phyloP scores from a whole-genome alignment of 805 yeast species.

The Ogataea paradorogensis region DNA sequence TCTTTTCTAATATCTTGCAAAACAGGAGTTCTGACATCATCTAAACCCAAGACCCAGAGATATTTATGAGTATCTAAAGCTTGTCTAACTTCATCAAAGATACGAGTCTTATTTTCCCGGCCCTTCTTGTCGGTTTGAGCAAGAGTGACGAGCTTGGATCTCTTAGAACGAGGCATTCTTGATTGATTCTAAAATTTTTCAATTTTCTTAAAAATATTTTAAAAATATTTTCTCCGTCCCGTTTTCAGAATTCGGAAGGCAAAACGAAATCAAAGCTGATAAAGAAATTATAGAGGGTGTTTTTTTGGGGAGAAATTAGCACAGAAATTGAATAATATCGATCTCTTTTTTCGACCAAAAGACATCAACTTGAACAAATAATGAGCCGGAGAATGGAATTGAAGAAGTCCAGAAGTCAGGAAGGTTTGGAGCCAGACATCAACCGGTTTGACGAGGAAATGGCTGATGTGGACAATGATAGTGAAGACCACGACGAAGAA shows the following conservation, averaged over 20 bases:
- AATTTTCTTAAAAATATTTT: conserved; percentile 4
- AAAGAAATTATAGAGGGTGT: conserved; percentile 8
- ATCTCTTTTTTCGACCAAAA: neutral
- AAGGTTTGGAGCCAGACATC: conserved; percentile 11
- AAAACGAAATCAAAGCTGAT: conserved; percentile 14
- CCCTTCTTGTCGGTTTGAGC: conserved; percentile 97
- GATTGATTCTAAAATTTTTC: conserved; percentile 8
- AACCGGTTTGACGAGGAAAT: conserved; percentile 30
- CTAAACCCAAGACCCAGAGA: conserved; percentile 82
- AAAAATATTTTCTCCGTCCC: conserved; percentile 13
- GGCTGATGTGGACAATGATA: conserved; percentile 23
- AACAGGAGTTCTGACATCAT: conserved; percentile 94
- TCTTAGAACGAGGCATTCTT: conserved; percentile 92
- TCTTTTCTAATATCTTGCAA: conserved; percentile 88
- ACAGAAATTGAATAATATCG: neutral
- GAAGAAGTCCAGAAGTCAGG: conserved; percentile 10
- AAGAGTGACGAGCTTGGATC: conserved; percentile 92
- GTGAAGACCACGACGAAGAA: conserved; percentile 26
- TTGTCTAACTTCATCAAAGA: conserved; percentile 86
- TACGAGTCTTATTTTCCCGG: conserved; percentile 83
- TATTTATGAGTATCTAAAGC: conserved; percentile 74
- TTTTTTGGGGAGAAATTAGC: conserved; percentile 2
- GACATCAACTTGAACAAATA: neutral
- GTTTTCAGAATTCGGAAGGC: conserved; percentile 12
- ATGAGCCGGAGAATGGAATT: conserved; percentile 5